These are phyloP conservation scores for Epithele typhae DNA, from an alignment of 768 basidiomycete genomes.

Conservation along the genomic window DNA sequence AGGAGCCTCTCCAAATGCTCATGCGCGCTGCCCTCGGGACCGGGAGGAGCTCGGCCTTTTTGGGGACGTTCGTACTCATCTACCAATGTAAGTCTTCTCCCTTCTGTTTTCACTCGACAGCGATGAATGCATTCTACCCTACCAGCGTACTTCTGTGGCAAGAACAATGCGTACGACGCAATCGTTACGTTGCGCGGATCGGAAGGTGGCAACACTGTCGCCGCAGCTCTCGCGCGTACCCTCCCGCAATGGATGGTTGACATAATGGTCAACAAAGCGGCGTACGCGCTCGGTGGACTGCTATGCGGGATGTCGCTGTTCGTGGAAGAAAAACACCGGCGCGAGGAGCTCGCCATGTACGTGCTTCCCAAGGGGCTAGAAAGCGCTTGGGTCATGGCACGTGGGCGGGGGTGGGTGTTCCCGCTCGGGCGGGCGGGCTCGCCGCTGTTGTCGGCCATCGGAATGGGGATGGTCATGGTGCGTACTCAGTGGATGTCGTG, in stretches of 20 bases:
- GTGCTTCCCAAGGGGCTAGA: slow-evolving; percentile 87
- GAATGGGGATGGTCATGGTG: slow-evolving; percentile 92
- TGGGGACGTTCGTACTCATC: slow-evolving; percentile 76
- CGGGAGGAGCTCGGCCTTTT: slow-evolving; percentile 78
- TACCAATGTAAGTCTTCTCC: slow-evolving; percentile 63
- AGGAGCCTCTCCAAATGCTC: slow-evolving; percentile 64
- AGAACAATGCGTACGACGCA: slow-evolving; percentile 51
- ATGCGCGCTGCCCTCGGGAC: slow-evolving; percentile 67
- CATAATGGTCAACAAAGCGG: slow-evolving; percentile 59
- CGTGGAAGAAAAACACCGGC: slow-evolving; percentile 83
- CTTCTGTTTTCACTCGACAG: no score
- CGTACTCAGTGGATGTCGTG: no score
- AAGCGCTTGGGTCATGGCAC: slow-evolving; percentile 79
- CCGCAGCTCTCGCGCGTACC: slow-evolving; percentile 26
- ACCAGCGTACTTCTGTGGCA: slow-evolving; percentile 61
- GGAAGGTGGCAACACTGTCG: slow-evolving; percentile 26
- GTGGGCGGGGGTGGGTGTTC: slow-evolving; percentile 73
- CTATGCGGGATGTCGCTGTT: slow-evolving; percentile 74
- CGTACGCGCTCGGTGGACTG: slow-evolving; percentile 74
- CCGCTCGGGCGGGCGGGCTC: slow-evolving; percentile 68
- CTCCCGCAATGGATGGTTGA: slow-evolving; percentile 40
- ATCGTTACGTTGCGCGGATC: slow-evolving; percentile 30
- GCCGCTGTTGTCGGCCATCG: slow-evolving; percentile 61
- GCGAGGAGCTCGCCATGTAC: slow-evolving; percentile 91
- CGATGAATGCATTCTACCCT: no score